Conservation (phyloP, 208 protist genomes). For the Leishmania lainsoni region DNA sequence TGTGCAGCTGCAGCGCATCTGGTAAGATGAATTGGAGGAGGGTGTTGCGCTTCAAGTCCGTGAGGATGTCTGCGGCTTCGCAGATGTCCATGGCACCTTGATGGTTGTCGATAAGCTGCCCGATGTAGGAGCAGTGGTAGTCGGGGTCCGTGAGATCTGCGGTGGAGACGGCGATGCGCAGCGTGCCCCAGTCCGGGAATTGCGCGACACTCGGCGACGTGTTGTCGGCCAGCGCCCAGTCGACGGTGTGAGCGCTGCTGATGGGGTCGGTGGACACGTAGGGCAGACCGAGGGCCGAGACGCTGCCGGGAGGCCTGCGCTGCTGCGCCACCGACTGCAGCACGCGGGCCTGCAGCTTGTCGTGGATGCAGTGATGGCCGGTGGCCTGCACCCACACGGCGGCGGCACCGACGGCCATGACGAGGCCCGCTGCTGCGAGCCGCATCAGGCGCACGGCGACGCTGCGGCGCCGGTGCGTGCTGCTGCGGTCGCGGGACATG, state of each 20-base stretch:
- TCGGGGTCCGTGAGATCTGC: conserved; percentile 28
- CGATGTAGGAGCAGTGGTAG: conserved; percentile 43
- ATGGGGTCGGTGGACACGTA: not conserved
- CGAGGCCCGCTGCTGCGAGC: conserved; percentile 19
- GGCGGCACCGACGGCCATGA: not conserved
- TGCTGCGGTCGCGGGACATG: conserved; percentile 1
- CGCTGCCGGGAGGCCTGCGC: not conserved
- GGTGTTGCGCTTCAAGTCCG: conserved; percentile 25
- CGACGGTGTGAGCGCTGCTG: not conserved
- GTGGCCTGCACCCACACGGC: not conserved
- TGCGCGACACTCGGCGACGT: not conserved
- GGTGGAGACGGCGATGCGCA: conserved; percentile 38
- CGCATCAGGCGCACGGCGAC: conserved; percentile 12
- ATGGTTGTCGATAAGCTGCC: conserved; percentile 23
- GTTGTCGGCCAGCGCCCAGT: not conserved
- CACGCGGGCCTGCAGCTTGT: conserved; percentile 22
- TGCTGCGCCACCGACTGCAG: conserved; percentile 22
- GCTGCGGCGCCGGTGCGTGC: conserved; percentile 10
- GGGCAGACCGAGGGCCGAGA: conserved; percentile 12
- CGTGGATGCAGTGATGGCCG: conserved; percentile 28
- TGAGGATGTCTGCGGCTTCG: conserved; percentile 36
- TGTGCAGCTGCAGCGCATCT: conserved; percentile 46
- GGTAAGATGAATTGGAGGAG: conserved; percentile 43
- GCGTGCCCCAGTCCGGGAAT: conserved; percentile 14
- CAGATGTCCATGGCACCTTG: conserved; percentile 27